Conservation (phyloP, 768 basidiomycete species). For the Lanmaoa rubissima region DNA sequence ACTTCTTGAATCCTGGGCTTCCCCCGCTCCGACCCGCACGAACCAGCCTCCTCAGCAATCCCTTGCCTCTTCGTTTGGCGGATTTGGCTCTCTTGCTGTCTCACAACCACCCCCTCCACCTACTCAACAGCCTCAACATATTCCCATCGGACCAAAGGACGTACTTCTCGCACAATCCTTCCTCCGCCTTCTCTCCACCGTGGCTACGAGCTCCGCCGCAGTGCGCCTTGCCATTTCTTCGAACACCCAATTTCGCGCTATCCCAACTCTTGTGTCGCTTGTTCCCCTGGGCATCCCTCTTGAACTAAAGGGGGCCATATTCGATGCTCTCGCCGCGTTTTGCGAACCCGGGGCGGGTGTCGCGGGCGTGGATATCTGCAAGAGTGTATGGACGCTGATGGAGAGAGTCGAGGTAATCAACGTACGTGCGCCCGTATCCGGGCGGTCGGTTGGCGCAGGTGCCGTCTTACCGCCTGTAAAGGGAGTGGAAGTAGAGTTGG, state of each 20-base stretch:
- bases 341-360: constrained; percentile 75
- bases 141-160: constrained; percentile 63
- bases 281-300: constrained; percentile 80
- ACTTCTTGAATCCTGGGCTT: constrained; percentile 72
- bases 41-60: constrained; percentile 45
- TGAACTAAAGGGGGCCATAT: constrained; percentile 86
- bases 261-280: constrained; percentile 75
- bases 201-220: constrained; percentile 70
- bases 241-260: constrained; percentile 76
- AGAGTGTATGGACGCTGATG: constrained; percentile 80
- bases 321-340: constrained; percentile 79
- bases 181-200: constrained; percentile 73
- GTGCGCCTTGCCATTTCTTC: constrained; percentile 77
- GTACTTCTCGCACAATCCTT: constrained; percentile 78
- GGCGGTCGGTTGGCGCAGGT: constrained; percentile 27
- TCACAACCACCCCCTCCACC: constrained; percentile 31
- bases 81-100: constrained; percentile 29
- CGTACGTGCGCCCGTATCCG: constrained; percentile 48
- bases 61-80: constrained; percentile 30
- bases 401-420: constrained; percentile 84
- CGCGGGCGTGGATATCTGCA: constrained; percentile 76
- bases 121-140: constrained; percentile 40
- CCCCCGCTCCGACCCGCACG: constrained; percentile 46
- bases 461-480: constrained; percentile 52
- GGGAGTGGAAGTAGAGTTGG: constrained; percentile 84